Percentiles rank a stretch among this genome's conserved stretches.
phyloP scores from a whole-genome alignment of 352 stramenopile species.

The Nothophytophthora sp. region DNA sequence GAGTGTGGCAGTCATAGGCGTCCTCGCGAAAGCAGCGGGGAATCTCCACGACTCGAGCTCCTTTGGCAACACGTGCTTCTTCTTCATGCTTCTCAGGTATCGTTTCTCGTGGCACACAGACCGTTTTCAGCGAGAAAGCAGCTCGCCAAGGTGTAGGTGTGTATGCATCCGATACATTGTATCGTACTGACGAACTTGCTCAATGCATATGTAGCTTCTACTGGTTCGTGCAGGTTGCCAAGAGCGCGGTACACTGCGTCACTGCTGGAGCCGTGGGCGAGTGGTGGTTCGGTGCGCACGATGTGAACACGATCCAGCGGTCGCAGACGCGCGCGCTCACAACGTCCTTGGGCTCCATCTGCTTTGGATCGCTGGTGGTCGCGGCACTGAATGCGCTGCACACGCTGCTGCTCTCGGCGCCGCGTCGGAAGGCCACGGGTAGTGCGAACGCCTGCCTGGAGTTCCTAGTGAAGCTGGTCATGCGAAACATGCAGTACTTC shows the following conservation, averaged over 20 bases:
- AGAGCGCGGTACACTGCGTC: slow-evolving; percentile 87
- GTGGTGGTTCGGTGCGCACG: slow-evolving; percentile 84
- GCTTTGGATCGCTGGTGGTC: slow-evolving; percentile 80
- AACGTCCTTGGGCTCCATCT: slow-evolving; percentile 84
- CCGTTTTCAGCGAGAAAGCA: too few relatives aligned
- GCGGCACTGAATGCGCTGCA: slow-evolving; percentile 67
- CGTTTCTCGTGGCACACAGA: neutral
- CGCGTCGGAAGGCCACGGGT: slow-evolving; percentile 58
- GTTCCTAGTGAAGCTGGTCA: slow-evolving; percentile 71
- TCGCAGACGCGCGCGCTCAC: slow-evolving; percentile 65
- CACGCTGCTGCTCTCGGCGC: slow-evolving; percentile 64
- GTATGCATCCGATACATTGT: too few relatives aligned
- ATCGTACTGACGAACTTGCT: too few relatives aligned
- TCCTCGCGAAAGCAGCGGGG: slow-evolving; percentile 58
- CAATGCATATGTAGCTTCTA: slow-evolving; percentile 50
- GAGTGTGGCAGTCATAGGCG: slow-evolving; percentile 72
- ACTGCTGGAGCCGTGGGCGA: slow-evolving; percentile 77
- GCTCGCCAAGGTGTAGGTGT: too few relatives aligned
- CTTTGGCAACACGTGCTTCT: slow-evolving; percentile 76
- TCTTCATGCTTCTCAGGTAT: slow-evolving; percentile 87
- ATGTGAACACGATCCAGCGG: slow-evolving; percentile 71
- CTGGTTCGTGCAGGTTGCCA: slow-evolving; percentile 85
- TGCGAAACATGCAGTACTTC: slow-evolving; percentile 79
- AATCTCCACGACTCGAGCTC: slow-evolving; percentile 55
- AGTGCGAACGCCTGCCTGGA: slow-evolving; percentile 83